These are phyloP conservation scores for Cucurbita maxima DNA, from an alignment of 306 rosid genomes.

Conservation along the genomic window DNA sequence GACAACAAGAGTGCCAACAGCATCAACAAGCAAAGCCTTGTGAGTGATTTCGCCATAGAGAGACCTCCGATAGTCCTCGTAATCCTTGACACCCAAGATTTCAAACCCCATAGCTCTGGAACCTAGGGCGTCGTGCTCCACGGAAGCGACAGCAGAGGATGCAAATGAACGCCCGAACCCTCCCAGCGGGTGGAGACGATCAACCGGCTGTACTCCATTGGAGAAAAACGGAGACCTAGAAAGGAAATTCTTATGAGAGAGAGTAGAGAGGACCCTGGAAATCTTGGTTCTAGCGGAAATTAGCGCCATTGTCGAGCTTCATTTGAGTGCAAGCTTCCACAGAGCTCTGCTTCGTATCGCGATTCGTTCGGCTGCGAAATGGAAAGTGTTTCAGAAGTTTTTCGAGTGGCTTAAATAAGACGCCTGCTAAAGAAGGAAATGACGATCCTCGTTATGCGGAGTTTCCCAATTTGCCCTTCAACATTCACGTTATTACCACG, in stretches of 20 bases:
- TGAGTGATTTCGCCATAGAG: conserved; percentile 76
- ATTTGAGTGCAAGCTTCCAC: conserved; percentile 16
- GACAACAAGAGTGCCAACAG: conserved; percentile 82
- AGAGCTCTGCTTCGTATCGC: background rate
- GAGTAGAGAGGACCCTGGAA: conserved; percentile 4
- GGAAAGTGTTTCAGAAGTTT: background rate
- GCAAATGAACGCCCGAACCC: conserved; percentile 1
- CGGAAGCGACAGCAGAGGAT: conserved; percentile 23
- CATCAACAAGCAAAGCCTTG: conserved; percentile 86
- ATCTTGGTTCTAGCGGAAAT: conserved; percentile 32
- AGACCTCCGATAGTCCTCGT: conserved; percentile 69
- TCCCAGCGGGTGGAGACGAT: background rate
- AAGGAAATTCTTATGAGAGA: background rate
- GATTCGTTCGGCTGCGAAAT: background rate
- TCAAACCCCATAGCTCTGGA: conserved; percentile 22
- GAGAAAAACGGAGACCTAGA: conserved; percentile 13
- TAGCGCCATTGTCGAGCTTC: conserved; percentile 35
- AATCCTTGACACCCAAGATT: conserved; percentile 48
- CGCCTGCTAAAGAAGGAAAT: background rate
- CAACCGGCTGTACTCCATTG: background rate
- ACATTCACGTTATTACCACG: background rate
- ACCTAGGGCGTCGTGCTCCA: conserved; percentile 15
- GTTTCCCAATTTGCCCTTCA: background rate
- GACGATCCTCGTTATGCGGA: background rate
- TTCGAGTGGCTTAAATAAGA: background rate